Evolutionary conservation across 1,284 basidiomycete species (phyloP).

Genomic region (Xerocomus amazonicus): DNA sequence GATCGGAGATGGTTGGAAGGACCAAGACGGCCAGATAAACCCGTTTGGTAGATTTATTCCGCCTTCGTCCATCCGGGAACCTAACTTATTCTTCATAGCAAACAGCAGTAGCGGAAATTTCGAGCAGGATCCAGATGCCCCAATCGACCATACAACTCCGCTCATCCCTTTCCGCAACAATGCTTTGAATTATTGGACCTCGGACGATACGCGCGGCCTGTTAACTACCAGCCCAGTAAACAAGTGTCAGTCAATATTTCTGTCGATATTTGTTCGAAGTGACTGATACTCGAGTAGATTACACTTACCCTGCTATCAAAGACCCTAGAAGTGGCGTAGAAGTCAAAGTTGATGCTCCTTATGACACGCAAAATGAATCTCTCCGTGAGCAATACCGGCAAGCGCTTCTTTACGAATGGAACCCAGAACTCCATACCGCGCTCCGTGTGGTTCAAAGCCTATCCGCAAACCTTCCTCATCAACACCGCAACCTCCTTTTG

Average conservation of each 20-base stretch:
- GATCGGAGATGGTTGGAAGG: not conserved
- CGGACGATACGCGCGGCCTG: not conserved
- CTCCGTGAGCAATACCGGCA: slow-evolving; percentile 11
- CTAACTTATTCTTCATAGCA: not conserved
- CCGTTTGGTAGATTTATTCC: not conserved
- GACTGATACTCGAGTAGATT: slow-evolving; percentile 10
- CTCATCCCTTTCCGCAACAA: not conserved
- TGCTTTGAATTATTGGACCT: not conserved
- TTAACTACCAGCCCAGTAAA: not conserved
- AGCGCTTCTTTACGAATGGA: slow-evolving; percentile 7
- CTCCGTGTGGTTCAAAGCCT: not conserved
- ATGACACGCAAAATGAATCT: not conserved
- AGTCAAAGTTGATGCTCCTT: slow-evolving; percentile 7
- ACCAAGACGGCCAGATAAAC: not conserved
- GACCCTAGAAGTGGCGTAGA: not conserved
- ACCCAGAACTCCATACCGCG: not conserved
- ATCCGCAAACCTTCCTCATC: not conserved
- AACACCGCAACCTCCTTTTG: slow-evolving; percentile 8
- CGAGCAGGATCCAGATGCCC: not conserved
- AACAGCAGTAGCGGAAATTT: not conserved
- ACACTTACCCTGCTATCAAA: slow-evolving; percentile 18
- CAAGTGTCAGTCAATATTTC: not conserved
- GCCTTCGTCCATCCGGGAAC: too few relatives aligned
- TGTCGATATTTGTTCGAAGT: too few relatives aligned
- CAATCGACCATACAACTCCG: not conserved